Percentiles rank a stretch among this genome's conserved stretches.
These are phyloP conservation scores for Dryas integrifolia DNA, from an alignment of 331 rosid genomes.

Conservation along the genomic window DNA sequence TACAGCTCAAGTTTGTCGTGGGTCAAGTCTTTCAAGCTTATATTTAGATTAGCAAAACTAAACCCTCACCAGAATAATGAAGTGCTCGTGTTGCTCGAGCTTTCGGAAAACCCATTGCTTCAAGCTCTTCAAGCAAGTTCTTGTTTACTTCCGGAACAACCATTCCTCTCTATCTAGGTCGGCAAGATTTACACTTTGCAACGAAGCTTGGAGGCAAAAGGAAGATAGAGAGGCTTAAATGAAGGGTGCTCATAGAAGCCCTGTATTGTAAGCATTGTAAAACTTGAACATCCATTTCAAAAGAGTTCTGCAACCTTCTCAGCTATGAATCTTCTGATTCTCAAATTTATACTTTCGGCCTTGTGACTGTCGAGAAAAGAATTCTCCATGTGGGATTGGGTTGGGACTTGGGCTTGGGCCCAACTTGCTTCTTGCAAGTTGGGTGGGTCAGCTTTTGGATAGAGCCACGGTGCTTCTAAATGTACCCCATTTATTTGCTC, in stretches of 20 bases:
- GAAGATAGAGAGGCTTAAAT: constrained; percentile 11
- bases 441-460: no score
- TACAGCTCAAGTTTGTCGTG: no score
- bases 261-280: constrained; percentile 31
- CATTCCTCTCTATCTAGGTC: constrained; percentile 35
- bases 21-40: background rate
- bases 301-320: constrained; percentile 21
- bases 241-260: constrained; percentile 8
- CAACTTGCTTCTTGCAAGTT: no score
- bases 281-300: constrained; percentile 21
- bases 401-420: background rate
- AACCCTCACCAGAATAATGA: constrained; percentile 55
- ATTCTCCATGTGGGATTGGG: constrained; percentile 9
- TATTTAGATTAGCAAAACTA: background rate
- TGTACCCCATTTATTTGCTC: no score
- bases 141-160: constrained; percentile 58
- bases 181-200: background rate
- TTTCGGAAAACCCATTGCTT: constrained; percentile 63
- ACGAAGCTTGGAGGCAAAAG: background rate
- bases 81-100: constrained; percentile 62
- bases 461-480: no score
- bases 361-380: constrained; percentile 16
- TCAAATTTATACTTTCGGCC: constrained; percentile 27
- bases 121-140: constrained; percentile 52
- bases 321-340: constrained; percentile 18